Percentiles rank a stretch among this genome's conserved stretches.
phyloP scores from a whole-genome alignment of 1,139 yeast species.

The Zhuliangozyma blackwelliae region DNA sequence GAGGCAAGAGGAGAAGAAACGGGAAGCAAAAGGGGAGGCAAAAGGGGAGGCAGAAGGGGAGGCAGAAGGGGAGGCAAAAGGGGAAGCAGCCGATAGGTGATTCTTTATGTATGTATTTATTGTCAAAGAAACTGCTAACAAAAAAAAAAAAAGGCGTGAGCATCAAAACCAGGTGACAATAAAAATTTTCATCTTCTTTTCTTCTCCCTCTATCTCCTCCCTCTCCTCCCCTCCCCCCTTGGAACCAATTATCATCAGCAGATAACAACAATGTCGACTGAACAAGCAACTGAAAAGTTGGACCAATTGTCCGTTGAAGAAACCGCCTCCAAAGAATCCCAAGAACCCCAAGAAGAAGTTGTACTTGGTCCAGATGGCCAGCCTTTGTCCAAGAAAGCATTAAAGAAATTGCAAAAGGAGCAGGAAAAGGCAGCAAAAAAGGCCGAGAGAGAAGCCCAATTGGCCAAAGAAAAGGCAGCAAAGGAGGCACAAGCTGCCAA shows the following conservation, averaged over 20 bases:
- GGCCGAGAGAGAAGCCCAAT: conserved; percentile 86
- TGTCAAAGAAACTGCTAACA: no score
- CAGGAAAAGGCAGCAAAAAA: conserved; percentile 89
- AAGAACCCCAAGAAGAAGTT: conserved; percentile 23
- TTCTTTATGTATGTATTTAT: no score
- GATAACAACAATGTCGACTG: conserved; percentile 8
- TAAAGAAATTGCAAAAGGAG: conserved; percentile 92
- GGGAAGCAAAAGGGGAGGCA: conserved; percentile 17
- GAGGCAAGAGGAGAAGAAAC: conserved; percentile 34
- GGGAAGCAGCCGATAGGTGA: no score
- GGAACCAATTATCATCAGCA: not conserved
- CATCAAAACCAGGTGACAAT: no score
- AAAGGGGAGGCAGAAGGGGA: conserved; percentile 15
- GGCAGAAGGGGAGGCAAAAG: conserved; percentile 18
- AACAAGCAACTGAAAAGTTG: conserved; percentile 6
- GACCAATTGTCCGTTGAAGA: conserved; percentile 11
- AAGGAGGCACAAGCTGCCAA: conserved; percentile 65
- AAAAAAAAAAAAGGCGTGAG: no score
- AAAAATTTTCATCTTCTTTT: no score
- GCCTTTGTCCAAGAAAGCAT: conserved; percentile 92
- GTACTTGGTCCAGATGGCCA: conserved; percentile 78
- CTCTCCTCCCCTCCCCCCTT: not conserved
- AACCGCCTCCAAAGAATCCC: conserved; percentile 11
- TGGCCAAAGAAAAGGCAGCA: conserved; percentile 83
- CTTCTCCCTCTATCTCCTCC: no score